Conservation (phyloP, 371 early-diverging fungal species). For the Saksenaea vasiformis region DNA sequence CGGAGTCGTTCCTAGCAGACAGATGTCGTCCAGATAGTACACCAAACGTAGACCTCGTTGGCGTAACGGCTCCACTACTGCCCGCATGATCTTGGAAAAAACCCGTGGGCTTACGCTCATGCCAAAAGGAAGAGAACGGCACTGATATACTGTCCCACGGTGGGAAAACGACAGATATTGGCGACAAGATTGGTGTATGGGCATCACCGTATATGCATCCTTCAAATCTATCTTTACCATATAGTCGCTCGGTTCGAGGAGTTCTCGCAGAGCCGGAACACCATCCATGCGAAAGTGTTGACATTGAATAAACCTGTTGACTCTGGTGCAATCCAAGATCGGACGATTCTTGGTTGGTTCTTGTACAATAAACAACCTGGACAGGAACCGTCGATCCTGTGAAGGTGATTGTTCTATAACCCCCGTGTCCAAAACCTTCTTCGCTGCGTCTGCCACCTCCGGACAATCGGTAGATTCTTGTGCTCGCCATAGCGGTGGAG, state of each 20-base stretch:
- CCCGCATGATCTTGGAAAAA: conserved; percentile 1
- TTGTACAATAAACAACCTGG: conserved; percentile 10
- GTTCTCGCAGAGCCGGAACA: conserved; percentile 10
- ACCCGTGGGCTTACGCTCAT: not conserved
- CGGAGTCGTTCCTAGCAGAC: conserved; percentile 7
- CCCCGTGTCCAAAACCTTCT: not conserved
- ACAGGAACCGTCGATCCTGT: not conserved
- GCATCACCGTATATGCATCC: conserved; percentile 9
- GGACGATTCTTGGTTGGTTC: conserved; percentile 10
- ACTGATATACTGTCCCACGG: not conserved
- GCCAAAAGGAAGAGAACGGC: not conserved
- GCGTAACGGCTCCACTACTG: conserved; percentile 10
- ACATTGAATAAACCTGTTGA: conserved; percentile 6
- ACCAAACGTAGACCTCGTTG: conserved; percentile 5
- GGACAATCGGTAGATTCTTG: not conserved
- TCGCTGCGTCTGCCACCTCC: not conserved
- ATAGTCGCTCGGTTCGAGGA: conserved; percentile 9
- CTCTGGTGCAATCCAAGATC: conserved; percentile 3
- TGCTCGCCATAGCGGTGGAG: not conserved
- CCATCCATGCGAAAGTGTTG: conserved; percentile 20
- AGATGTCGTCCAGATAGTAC: conserved; percentile 22
- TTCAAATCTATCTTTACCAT: conserved; percentile 15
- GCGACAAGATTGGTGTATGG: not conserved
- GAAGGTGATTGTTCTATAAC: conserved; percentile 1
- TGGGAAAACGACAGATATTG: not conserved